phyloP scores from a whole-genome alignment of 495 filamentous ascomycete species.

The Aspergillus haitiensis region DNA sequence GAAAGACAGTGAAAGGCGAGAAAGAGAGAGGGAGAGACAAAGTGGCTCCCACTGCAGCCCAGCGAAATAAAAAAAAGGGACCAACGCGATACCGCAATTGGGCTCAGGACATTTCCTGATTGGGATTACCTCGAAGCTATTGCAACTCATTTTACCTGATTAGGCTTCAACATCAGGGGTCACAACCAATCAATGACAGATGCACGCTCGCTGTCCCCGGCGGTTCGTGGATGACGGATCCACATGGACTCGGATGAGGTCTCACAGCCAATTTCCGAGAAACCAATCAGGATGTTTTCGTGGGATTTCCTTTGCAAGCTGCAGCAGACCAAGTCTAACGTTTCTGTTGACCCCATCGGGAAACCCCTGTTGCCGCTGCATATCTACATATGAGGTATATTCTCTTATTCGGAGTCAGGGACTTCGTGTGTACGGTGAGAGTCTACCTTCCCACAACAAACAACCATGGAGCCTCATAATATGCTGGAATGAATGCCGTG shows the following conservation, averaged over 20 bases:
- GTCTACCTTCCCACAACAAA: too few species aligned
- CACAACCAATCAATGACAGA: conserved; percentile 16
- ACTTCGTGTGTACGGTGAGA: too few species aligned
- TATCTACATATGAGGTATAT: too few species aligned
- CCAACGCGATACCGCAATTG: conserved; percentile 7
- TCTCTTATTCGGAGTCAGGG: too few species aligned
- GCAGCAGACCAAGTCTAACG: too few species aligned
- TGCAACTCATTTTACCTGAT: conserved; percentile 11
- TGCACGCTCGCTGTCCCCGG: conserved; percentile 8
- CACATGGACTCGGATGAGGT: conserved; percentile 10
- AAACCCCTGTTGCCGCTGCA: too few species aligned
- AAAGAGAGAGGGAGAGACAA: conserved; percentile 10
- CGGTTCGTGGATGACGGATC: conserved; percentile 23
- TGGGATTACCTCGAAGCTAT: conserved; percentile 23
- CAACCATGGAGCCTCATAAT: too few species aligned
- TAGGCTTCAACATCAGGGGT: conserved; percentile 14
- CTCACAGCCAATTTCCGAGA: conserved; percentile 9
- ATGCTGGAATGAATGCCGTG: too few species aligned
- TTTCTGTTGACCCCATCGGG: background rate
- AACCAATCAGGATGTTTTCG: conserved; percentile 9
- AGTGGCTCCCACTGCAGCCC: background rate
- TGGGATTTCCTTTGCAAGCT: too few species aligned
- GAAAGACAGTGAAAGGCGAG: conserved; percentile 26
- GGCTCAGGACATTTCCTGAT: conserved; percentile 14
- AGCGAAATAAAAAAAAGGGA: conserved; percentile 25